phyloP scores from a whole-genome alignment of 805 yeast species.

The Saccharomycopsis babjevae region DNA sequence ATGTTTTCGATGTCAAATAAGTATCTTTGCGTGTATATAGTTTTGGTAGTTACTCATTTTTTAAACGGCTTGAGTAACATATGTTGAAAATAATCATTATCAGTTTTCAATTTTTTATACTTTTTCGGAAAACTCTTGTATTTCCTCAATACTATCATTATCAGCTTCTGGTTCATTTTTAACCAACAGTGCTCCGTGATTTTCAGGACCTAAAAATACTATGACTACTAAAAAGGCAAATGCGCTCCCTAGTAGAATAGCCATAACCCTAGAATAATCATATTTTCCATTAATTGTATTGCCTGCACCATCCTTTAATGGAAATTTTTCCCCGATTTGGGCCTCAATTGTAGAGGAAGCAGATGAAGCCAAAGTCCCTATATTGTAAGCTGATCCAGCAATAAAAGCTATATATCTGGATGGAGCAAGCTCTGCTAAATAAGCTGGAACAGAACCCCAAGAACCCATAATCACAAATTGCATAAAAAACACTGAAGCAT shows the following conservation, averaged over 20 bases:
- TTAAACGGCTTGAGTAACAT: too few species aligned
- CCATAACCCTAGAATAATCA: conserved; percentile 53
- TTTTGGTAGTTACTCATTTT: too few species aligned
- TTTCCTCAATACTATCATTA: background rate
- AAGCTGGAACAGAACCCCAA: conserved; percentile 60
- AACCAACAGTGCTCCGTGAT: conserved; percentile 18
- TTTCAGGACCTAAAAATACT: conserved; percentile 52
- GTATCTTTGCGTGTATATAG: too few species aligned
- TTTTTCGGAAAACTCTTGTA: too few species aligned
- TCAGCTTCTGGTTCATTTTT: background rate
- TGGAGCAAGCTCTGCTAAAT: conserved; percentile 49
- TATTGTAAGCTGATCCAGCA: conserved; percentile 54
- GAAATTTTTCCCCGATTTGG: conserved; percentile 49
- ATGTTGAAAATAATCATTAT: too few species aligned
- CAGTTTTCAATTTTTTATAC: too few species aligned
- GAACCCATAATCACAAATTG: conserved; percentile 61
- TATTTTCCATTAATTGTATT: conserved; percentile 26
- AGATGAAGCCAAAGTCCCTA: conserved; percentile 58
- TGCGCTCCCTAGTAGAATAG: conserved; percentile 57
- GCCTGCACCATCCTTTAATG: conserved; percentile 27
- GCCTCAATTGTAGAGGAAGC: conserved; percentile 64
- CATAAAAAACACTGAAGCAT: conserved; percentile 51
- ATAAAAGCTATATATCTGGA: conserved; percentile 43
- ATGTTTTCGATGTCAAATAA: too few species aligned
- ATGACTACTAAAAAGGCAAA: conserved; percentile 41